A percentile compares a stretch with the other conserved stretches of the same genome.
Conservation (phyloP, 1,284 basidiomycete genomes). For the Rhodotorula sp. region DNA sequence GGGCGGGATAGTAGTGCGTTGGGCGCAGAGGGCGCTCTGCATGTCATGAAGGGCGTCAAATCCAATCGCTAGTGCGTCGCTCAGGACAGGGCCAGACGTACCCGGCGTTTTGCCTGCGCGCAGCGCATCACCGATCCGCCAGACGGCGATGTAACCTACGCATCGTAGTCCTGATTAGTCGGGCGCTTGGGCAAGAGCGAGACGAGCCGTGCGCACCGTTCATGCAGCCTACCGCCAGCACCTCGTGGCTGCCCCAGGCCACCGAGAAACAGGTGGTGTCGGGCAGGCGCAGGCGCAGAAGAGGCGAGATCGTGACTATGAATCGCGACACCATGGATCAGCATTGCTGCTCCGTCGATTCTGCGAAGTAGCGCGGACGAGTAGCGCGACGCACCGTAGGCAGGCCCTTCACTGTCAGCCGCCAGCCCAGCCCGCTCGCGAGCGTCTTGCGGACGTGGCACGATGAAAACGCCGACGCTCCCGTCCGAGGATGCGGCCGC, state of each 20-base stretch:
- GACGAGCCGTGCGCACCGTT: constrained; percentile 11
- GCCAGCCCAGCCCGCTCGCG: neutral
- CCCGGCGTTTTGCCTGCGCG: neutral
- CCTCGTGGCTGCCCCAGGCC: constrained; percentile 28
- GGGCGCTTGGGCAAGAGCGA: too few relatives aligned
- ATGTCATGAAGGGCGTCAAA: neutral
- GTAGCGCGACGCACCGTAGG: constrained; percentile 5
- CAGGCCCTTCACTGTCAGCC: neutral
- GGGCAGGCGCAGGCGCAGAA: constrained; percentile 24
- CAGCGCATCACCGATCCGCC: constrained; percentile 23
- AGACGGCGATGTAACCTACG: constrained; percentile 22
- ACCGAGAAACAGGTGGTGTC: constrained; percentile 24
- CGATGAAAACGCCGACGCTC: constrained; percentile 67
- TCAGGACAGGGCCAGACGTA: neutral
- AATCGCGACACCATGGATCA: neutral
- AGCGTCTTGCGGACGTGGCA: constrained; percentile 64
- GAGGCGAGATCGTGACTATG: constrained; percentile 30
- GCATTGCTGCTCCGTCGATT: neutral
- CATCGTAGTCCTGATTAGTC: neutral
- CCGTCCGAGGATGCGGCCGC: constrained; percentile 83
- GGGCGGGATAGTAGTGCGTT: constrained; percentile 66
- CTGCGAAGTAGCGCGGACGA: too few relatives aligned
- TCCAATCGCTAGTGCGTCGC: neutral
- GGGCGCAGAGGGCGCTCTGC: constrained; percentile 6
- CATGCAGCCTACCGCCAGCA: constrained; percentile 31